Evolutionary conservation across 345 rosid genomes (phyloP).

Genomic region (Citrus hindsii): DNA sequence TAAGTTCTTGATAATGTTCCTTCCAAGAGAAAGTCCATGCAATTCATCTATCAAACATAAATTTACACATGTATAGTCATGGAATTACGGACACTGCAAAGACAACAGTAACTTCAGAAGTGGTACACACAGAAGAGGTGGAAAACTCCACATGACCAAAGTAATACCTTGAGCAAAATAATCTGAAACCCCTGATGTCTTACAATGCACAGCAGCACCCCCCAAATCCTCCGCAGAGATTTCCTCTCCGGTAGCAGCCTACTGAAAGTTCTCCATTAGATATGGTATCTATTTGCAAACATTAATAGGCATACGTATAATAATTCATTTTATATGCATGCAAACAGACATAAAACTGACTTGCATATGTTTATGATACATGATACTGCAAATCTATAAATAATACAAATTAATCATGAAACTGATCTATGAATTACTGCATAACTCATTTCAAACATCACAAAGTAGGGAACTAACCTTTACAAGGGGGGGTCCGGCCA

Average conservation of each 20-base stretch:
- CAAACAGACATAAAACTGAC: background rate
- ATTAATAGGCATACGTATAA: background rate
- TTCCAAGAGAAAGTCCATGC: conserved; percentile 91
- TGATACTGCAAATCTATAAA: background rate
- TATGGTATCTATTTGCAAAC: background rate
- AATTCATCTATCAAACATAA: conserved; percentile 64
- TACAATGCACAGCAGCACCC: conserved; percentile 87
- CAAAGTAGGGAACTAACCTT: conserved; percentile 47
- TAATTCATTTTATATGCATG: background rate
- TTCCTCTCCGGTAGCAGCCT: conserved; percentile 99
- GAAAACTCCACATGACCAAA: background rate
- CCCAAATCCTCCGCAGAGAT: conserved; percentile 95
- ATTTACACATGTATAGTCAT: background rate
- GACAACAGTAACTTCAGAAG: conserved; percentile 24
- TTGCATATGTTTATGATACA: background rate
- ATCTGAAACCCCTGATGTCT: conserved; percentile 90
- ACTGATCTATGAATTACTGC: background rate
- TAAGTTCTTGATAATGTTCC: conserved; percentile 87
- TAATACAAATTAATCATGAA: background rate
- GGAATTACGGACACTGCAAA: background rate
- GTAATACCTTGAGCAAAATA: conserved; percentile 94
- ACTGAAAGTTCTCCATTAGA: conserved; percentile 42
- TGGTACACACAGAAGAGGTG: background rate
- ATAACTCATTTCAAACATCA: conserved; percentile 11
- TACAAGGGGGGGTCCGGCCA: conserved; percentile 96